phyloP scores from a whole-genome alignment of 805 yeast genomes.

The Kodamaea hsintzibuensis region DNA sequence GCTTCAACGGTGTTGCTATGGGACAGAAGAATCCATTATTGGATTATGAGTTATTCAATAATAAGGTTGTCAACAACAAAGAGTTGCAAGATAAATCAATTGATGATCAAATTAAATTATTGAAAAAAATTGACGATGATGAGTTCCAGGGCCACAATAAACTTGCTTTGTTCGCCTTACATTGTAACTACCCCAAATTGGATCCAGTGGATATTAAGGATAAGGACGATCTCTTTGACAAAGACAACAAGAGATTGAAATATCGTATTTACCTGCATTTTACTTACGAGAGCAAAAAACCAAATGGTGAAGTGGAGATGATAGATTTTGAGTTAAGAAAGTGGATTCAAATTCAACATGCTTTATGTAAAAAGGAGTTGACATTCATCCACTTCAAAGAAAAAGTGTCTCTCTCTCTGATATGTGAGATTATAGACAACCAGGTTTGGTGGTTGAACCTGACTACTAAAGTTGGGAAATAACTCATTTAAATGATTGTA shows the following conservation, averaged over 20 bases:
- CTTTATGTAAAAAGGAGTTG: slow-evolving; percentile 27
- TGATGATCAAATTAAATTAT: slow-evolving; percentile 24
- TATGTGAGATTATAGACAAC: slow-evolving; percentile 29
- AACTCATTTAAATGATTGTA: background rate
- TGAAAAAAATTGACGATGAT: slow-evolving; percentile 20
- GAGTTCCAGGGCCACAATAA: slow-evolving; percentile 19
- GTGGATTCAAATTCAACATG: slow-evolving; percentile 30
- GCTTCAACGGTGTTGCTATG: slow-evolving; percentile 36
- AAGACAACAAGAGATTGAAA: slow-evolving; percentile 22
- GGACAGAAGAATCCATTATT: slow-evolving; percentile 15
- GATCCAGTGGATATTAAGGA: slow-evolving; percentile 29
- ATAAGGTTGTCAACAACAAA: slow-evolving; percentile 10
- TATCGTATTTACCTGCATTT: slow-evolving; percentile 30
- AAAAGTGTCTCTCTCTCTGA: slow-evolving; percentile 17
- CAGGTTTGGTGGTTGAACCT: slow-evolving; percentile 27
- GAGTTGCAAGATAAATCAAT: slow-evolving; percentile 15
- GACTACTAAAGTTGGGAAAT: background rate
- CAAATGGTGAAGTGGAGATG: background rate
- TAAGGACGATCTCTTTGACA: slow-evolving; percentile 27
- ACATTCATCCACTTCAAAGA: slow-evolving; percentile 28
- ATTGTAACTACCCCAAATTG: slow-evolving; percentile 38
- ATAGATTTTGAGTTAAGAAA: slow-evolving; percentile 33
- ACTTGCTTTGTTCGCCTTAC: slow-evolving; percentile 29
- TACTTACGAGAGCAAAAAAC: slow-evolving; percentile 15
- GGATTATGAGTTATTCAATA: slow-evolving; percentile 11